A percentile compares a stretch with the other conserved stretches of the same genome.
These are phyloP conservation scores for Colletotrichum gloeosporioides DNA, from an alignment of 2,329 filamentous ascomycete genomes.

Conservation along the genomic window DNA sequence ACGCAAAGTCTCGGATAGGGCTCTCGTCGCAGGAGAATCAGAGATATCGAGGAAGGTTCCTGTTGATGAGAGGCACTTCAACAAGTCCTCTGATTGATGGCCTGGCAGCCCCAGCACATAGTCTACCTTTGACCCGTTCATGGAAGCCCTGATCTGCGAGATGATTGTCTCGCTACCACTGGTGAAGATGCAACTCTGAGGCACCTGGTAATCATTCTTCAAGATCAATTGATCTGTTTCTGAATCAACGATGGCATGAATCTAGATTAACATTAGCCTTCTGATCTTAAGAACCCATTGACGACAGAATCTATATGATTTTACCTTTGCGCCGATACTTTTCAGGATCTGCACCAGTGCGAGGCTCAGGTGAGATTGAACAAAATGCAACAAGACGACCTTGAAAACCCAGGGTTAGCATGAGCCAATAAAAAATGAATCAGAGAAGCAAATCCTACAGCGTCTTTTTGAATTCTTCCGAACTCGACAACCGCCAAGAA, in stretches of 20 bases:
- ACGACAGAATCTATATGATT: background rate
- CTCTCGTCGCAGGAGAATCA: background rate
- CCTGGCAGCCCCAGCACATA: background rate
- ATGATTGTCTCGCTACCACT: background rate
- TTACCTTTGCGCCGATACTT: background rate
- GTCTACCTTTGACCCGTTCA: background rate
- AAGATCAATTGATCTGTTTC: background rate
- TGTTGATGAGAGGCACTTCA: background rate
- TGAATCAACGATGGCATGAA: background rate
- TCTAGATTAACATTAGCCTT: background rate
- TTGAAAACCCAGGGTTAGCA: background rate
- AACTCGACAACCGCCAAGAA: slow-evolving; percentile 33
- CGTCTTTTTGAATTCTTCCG: slow-evolving; percentile 8
- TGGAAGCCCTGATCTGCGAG: background rate
- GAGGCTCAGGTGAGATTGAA: background rate
- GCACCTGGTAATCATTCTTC: background rate
- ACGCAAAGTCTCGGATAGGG: background rate
- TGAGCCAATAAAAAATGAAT: background rate
- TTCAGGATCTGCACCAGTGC: background rate
- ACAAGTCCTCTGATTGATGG: background rate
- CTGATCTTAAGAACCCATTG: background rate
- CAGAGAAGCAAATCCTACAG: background rate
- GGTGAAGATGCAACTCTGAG: background rate
- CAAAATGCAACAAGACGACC: background rate
- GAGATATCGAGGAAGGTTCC: background rate